Evolutionary conservation across 495 filamentous ascomycete genomes (phyloP), one percentile per base, ranked within the genome.

Genomic region (Xylaria curta): DNA sequence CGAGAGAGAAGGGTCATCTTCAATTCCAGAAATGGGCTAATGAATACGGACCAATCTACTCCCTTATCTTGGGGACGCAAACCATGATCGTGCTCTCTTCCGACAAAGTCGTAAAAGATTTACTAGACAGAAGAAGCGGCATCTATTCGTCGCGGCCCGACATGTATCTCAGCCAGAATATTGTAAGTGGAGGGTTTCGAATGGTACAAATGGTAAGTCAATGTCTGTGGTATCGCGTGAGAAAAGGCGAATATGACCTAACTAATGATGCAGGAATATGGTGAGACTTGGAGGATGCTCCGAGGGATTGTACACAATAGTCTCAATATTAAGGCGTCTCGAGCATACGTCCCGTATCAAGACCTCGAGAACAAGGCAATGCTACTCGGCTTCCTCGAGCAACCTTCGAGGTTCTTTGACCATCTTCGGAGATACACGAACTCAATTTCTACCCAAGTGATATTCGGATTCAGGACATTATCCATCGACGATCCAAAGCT

Each of bases 391-490:
- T 59, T 80, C 42, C 71, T 80, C 47, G 75, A 78, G 4, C 15
- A 72, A 12, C 74, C 76, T 15, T 13, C 58, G 36, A 38, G 42
- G 0, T 74, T 76, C 51, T 59, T 75, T 49, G 53, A 73, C 5
- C 76, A 78, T 56, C 67, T 78, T 19, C 81, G 86, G 13, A 82
- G 87, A 54, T 89, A 87, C 75, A 82, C 86, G 24, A 86, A 85
- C 70, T 81, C 87, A 6, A 76, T 89, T n/a, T 85, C 85, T 5
- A 89, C 87, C 9, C 85, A 82, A 31, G 88, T 89, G 85, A 79
- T 87, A 8, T 89, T 85, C 69, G 87, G 87, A 46, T 88, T 82
- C 77, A 82, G 87, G 17, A 84, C 83, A 5, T 73, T 81, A 0
- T 81, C 78, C 6, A 82, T 82, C 68, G 81, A 89, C 19, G 86